A percentile compares a stretch with the other conserved stretches of the same genome.
phyloP scores from a whole-genome alignment of 2,329 filamentous ascomycete genomes.

The Dendrostoma leiphaemia region DNA sequence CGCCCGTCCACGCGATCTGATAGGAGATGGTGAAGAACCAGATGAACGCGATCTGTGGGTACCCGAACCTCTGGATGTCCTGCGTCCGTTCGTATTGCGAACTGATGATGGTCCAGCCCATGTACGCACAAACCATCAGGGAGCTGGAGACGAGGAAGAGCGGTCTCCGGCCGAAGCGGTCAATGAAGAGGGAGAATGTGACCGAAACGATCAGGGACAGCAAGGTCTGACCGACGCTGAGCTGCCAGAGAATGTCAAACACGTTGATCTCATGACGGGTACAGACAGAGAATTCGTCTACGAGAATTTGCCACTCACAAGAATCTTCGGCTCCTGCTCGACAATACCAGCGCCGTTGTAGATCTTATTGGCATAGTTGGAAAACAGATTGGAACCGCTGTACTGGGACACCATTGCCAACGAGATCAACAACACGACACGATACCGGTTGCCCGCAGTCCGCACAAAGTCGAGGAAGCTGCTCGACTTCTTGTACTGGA shows the following conservation, averaged over 20 bases:
- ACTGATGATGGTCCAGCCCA: slow-evolving; percentile 48
- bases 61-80: slow-evolving; percentile 41
- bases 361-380: slow-evolving; percentile 64
- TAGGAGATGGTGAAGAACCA: slow-evolving; percentile 56
- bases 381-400: slow-evolving; percentile 65
- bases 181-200: slow-evolving; percentile 30
- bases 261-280: slow-evolving; percentile 5
- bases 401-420: slow-evolving; percentile 68
- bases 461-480: slow-evolving; percentile 60
- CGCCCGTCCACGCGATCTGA: slow-evolving; percentile 52
- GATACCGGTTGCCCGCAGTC: slow-evolving; percentile 63
- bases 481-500: slow-evolving; percentile 43
- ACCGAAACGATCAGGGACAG: background rate
- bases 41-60: slow-evolving; percentile 51
- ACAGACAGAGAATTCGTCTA: background rate
- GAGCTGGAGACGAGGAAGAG: slow-evolving; percentile 49
- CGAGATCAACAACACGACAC: slow-evolving; percentile 59
- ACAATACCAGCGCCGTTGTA: slow-evolving; percentile 61
- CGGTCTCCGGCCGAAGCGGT: slow-evolving; percentile 50
- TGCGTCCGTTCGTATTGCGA: slow-evolving; percentile 47
- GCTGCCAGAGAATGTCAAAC: too few species aligned
- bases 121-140: slow-evolving; percentile 20
- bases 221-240: background rate
- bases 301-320: slow-evolving; percentile 30
- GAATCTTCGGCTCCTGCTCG: slow-evolving; percentile 54